Percentiles rank a stretch among this genome's conserved stretches.
Conservation (phyloP, 2,329 filamentous ascomycete species). For the Cladorrhinum sp. region DNA sequence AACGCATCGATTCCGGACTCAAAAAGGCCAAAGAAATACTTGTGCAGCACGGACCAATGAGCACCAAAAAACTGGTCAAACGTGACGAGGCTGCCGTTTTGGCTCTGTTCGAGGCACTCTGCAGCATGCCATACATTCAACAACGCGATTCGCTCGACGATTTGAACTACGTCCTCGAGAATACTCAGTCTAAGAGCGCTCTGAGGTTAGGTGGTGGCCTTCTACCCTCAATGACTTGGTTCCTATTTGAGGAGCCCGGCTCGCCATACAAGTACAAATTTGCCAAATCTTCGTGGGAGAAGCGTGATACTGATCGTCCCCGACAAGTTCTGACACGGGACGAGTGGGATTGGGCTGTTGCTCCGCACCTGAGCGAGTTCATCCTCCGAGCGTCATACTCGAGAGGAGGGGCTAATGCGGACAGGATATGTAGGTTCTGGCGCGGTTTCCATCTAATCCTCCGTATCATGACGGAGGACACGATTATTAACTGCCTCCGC, state of each 20-base stretch:
- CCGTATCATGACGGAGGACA: conserved; percentile 66
- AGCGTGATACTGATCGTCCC: conserved; percentile 50
- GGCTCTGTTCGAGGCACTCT: conserved; percentile 83
- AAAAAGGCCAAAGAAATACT: conserved; percentile 49
- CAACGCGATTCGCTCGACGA: conserved; percentile 49
- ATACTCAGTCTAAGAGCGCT: conserved; percentile 75
- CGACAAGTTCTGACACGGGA: conserved; percentile 54
- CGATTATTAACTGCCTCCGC: conserved; percentile 75
- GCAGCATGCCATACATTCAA: conserved; percentile 73
- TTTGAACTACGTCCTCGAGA: conserved; percentile 80
- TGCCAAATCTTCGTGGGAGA: conserved; percentile 66
- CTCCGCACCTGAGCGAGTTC: conserved; percentile 65
- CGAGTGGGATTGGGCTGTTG: conserved; percentile 86
- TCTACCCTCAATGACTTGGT: conserved; percentile 78
- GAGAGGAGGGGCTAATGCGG: conserved; percentile 36
- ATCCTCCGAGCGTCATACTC: conserved; percentile 60
- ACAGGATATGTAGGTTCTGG: conserved; percentile 72
- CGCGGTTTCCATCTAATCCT: conserved; percentile 70
- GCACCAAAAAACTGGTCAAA: conserved; percentile 44
- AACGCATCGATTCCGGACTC: conserved; percentile 38
- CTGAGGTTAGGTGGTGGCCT: conserved; percentile 69
- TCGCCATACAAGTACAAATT: conserved; percentile 63
- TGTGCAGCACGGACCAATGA: conserved; percentile 45
- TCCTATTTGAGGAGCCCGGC: conserved; percentile 68
- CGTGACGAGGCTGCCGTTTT: conserved; percentile 62